These are phyloP conservation scores for Schrenkiella parvula DNA, from an alignment of 345 rosid species.

Conservation along the genomic window DNA sequence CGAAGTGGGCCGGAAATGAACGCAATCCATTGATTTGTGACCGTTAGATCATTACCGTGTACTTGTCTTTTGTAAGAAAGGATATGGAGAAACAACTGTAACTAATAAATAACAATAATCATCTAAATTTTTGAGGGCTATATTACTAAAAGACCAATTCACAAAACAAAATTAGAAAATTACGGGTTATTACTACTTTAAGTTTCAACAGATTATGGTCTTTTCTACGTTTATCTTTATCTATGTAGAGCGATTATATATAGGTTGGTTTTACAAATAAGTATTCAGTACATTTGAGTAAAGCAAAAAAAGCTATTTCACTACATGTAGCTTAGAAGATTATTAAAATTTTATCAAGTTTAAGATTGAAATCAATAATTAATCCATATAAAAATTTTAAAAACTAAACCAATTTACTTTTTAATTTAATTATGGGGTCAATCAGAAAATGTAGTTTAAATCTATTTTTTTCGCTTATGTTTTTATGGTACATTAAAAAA, in stretches of 20 bases:
- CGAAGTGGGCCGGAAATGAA: not conserved
- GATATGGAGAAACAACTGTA: slow-evolving; percentile 1
- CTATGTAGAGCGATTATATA: not conserved
- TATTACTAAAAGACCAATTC: not conserved
- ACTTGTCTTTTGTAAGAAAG: not conserved
- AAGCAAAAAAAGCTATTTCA: too few relatives aligned
- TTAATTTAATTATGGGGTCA: not conserved
- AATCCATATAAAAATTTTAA: not conserved
- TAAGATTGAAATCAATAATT: not conserved
- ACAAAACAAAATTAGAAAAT: not conserved
- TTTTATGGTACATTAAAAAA: not conserved
- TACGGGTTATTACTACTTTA: not conserved
- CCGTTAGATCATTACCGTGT: slow-evolving; percentile 19
- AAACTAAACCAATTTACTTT: not conserved
- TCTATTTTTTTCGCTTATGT: too few relatives aligned
- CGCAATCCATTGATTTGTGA: not conserved
- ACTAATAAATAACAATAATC: slow-evolving; percentile 6
- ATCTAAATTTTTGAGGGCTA: not conserved
- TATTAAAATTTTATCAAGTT: too few relatives aligned
- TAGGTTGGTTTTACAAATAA: not conserved
- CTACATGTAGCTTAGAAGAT: too few relatives aligned
- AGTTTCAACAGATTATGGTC: not conserved
- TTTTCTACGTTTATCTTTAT: not conserved
- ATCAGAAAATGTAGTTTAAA: not conserved
- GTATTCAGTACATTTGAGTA: not conserved